phyloP scores from a whole-genome alignment of 2,329 filamentous ascomycete genomes.

The Elsinoe australis region DNA sequence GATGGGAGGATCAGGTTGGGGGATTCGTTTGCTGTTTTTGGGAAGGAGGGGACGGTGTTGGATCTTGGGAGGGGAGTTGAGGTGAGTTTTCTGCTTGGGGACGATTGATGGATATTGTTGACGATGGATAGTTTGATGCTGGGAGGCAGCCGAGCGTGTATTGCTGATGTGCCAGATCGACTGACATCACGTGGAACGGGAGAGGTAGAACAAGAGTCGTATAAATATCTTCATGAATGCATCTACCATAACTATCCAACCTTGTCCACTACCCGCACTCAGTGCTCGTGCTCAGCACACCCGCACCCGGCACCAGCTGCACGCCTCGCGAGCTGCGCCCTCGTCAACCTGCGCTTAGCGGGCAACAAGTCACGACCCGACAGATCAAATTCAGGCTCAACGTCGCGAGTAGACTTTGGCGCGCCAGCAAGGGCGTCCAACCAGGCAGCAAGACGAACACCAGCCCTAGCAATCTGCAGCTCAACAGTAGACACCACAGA shows the following conservation, averaged over 20 bases:
- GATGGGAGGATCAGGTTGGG: not conserved
- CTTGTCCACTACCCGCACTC: no score
- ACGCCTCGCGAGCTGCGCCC: conserved; percentile 23
- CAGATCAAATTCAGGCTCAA: not conserved
- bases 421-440: conserved; percentile 30
- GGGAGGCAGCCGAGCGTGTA: conserved; percentile 3
- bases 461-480: conserved; percentile 39
- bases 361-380: conserved; percentile 20
- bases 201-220: no score
- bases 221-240: no score
- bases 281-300: conserved; percentile 13
- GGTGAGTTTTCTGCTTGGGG: no score
- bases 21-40: not conserved
- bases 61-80: not conserved
- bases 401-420: conserved; percentile 19
- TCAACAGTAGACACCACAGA: conserved; percentile 34
- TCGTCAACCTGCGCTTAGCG: conserved; percentile 20
- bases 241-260: no score
- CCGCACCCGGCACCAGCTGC: conserved; percentile 24
- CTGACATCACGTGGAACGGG: no score
- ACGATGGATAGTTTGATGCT: no score
- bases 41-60: not conserved
- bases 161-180: no score
- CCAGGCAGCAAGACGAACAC: conserved; percentile 32
- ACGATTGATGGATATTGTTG: no score